phyloP scores from a whole-genome alignment of 768 basidiomycete species.

The Agrocybe pediades region DNA sequence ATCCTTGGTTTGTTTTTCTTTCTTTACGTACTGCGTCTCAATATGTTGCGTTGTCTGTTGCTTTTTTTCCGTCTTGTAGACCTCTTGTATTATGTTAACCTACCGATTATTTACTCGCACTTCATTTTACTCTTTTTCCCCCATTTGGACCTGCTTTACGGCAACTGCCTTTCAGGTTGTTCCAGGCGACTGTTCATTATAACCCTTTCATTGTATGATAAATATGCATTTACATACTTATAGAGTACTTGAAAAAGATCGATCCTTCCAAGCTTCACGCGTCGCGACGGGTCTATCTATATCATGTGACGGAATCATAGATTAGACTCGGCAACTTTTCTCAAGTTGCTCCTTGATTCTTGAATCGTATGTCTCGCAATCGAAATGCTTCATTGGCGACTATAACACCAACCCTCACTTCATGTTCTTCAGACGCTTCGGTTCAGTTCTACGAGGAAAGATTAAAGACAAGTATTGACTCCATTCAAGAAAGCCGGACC shows the following conservation, averaged over 20 bases:
- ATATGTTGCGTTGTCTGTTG: neutral
- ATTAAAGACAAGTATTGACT: neutral
- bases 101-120: no score
- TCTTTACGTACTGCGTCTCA: neutral
- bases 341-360: no score
- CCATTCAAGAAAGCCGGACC: neutral
- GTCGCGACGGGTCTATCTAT: no score
- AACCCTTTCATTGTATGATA: conserved; percentile 14
- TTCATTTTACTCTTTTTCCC: neutral
- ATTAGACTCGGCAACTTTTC: no score
- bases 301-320: no score
- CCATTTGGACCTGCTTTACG: neutral
- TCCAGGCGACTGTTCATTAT: neutral
- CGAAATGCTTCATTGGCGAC: no score
- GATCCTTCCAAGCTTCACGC: no score
- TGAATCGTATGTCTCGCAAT: no score
- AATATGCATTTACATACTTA: conserved; percentile 1
- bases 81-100: no score
- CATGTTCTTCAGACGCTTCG: neutral
- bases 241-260: no score
- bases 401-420: neutral
- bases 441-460: conserved; percentile 1
- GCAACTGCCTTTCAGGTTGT: neutral
- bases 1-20: neutral
- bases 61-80: neutral